phyloP scores from a whole-genome alignment of 129 eudicot species.

The Oenanthe sinensis region DNA sequence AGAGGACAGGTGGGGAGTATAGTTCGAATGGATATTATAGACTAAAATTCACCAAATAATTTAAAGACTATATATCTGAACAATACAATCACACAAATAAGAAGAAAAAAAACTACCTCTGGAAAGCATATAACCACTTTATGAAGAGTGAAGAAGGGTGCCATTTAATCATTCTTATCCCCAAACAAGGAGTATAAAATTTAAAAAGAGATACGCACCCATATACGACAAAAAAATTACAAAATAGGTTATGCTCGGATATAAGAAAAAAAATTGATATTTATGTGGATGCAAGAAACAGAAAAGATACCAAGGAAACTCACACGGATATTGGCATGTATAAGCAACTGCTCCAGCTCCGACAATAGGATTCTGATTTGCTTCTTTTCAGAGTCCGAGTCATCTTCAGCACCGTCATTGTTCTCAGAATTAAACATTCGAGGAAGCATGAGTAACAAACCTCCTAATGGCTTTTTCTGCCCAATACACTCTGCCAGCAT shows the following conservation, averaged over 20 bases:
- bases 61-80: neutral
- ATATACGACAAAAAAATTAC: neutral
- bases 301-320: constrained; percentile 27
- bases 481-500: constrained; percentile 78
- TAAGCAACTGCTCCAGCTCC: constrained; percentile 65
- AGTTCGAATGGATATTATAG: neutral
- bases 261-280: neutral
- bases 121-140: neutral
- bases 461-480: constrained; percentile 87
- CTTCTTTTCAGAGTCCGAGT: constrained; percentile 28
- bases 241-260: neutral
- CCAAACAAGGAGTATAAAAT: neutral
- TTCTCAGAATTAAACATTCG: constrained; percentile 41
- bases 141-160: neutral
- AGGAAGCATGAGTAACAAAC: constrained; percentile 79
- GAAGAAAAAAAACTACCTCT: neutral
- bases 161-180: neutral
- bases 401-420: constrained; percentile 26
- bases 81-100: neutral
- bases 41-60: neutral
- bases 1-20: neutral
- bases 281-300: neutral
- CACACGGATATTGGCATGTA: constrained; percentile 73
- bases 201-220: neutral
- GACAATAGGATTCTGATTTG: constrained; percentile 35